phyloP scores from a whole-genome alignment of 345 rosid species.

The Boechera retrofracta region DNA sequence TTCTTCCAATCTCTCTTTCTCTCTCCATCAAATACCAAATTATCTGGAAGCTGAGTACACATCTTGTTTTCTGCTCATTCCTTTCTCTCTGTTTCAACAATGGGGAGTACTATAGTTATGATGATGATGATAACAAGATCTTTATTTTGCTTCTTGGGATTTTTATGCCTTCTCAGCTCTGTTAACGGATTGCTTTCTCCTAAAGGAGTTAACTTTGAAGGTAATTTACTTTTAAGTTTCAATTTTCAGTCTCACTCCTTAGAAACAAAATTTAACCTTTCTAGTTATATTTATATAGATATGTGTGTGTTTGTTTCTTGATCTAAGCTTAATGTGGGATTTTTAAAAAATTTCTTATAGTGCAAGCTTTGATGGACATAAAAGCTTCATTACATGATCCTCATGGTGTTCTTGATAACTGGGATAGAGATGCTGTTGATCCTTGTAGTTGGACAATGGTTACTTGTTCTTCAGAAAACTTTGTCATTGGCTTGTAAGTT shows the following conservation, averaged over 20 bases:
- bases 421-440: constrained; percentile 95
- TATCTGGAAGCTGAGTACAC: constrained; percentile 41
- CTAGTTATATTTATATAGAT: background rate
- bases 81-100: constrained; percentile 42
- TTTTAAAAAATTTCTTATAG: constrained; percentile 42
- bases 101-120: constrained; percentile 31
- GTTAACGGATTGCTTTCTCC: constrained; percentile 73
- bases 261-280: too few relatives aligned
- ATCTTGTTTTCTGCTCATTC: constrained; percentile 49
- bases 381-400: constrained; percentile 79
- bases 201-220: constrained; percentile 92
- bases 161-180: constrained; percentile 55
- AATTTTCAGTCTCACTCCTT: constrained; percentile 4
- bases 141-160: constrained; percentile 42
- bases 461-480: constrained; percentile 75
- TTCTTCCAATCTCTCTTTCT: constrained; percentile 27
- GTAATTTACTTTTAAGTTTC: constrained; percentile 42
- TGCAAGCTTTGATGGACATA: constrained; percentile 87
- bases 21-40: constrained; percentile 44
- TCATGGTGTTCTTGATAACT: constrained; percentile 86
- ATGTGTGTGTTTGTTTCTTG: constrained; percentile 5
- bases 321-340: constrained; percentile 33
- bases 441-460: constrained; percentile 99
- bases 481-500: constrained; percentile 86
- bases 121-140: constrained; percentile 41